These are phyloP conservation scores for Zygosaccharomyces sapae DNA, from an alignment of 1,139 yeast genomes.

Conservation along the genomic window DNA sequence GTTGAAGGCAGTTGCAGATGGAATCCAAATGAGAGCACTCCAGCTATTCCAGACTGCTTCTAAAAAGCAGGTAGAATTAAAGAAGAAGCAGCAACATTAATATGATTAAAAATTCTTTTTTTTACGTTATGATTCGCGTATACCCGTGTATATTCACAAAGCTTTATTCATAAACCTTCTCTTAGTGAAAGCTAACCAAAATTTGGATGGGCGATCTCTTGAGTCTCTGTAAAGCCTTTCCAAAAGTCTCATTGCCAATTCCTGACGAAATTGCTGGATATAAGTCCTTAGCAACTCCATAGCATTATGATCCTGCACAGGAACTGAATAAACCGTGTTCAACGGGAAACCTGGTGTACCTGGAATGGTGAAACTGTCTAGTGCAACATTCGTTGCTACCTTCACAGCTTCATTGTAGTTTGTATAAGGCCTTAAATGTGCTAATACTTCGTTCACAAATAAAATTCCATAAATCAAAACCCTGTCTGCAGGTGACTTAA, in stretches of 20 bases:
- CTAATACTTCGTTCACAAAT: slow-evolving; percentile 79
- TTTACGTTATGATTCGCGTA: background rate
- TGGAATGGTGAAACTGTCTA: slow-evolving; percentile 86
- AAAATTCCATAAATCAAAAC: slow-evolving; percentile 94
- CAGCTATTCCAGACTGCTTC: slow-evolving; percentile 54
- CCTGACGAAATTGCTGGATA: slow-evolving; percentile 91
- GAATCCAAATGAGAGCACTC: slow-evolving; percentile 49
- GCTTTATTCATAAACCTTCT: slow-evolving; percentile 89
- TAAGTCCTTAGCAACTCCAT: slow-evolving; percentile 76
- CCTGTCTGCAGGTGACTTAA: slow-evolving; percentile 92
- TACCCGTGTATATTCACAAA: slow-evolving; percentile 5
- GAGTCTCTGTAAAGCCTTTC: slow-evolving; percentile 65
- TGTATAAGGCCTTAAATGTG: slow-evolving; percentile 49
- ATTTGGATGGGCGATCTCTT: slow-evolving; percentile 56
- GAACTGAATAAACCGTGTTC: slow-evolving; percentile 65
- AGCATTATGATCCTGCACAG: slow-evolving; percentile 72
- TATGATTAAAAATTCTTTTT: background rate
- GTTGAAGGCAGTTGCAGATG: slow-evolving; percentile 45
- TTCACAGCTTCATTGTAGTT: slow-evolving; percentile 64
- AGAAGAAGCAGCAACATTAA: slow-evolving; percentile 9
- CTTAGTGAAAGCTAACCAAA: slow-evolving; percentile 94
- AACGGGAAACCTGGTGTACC: slow-evolving; percentile 95
- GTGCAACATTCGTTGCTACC: slow-evolving; percentile 71
- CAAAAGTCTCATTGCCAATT: slow-evolving; percentile 75
- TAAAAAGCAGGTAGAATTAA: slow-evolving; percentile 38